Percentiles rank a stretch among this genome's conserved stretches.
phyloP scores from a whole-genome alignment of 305 asterid species.

The Lippia alba region DNA sequence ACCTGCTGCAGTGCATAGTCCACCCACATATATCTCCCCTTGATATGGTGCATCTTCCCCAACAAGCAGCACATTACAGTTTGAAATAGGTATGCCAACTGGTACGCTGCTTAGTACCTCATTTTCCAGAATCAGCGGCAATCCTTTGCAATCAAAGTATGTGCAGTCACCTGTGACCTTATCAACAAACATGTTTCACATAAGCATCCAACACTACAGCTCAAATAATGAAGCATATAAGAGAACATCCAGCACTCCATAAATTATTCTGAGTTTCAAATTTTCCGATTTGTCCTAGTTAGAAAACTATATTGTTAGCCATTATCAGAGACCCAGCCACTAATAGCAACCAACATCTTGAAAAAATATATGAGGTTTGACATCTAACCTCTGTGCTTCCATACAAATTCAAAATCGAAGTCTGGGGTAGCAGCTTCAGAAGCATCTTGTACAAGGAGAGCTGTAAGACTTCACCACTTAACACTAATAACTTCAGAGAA shows the following conservation, averaged over 20 bases:
- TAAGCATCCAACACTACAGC: conserved; percentile 15
- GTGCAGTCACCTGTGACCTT: conserved; percentile 98
- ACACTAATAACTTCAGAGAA: conserved; percentile 69
- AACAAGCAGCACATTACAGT: conserved; percentile 72
- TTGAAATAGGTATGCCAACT: conserved; percentile 72
- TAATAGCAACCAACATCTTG: conserved; percentile 33
- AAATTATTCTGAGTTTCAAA: conserved; percentile 1
- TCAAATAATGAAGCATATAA: conserved; percentile 22
- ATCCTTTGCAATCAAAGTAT: conserved; percentile 84
- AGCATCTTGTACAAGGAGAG: conserved; percentile 68
- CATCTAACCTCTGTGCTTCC: conserved; percentile 96
- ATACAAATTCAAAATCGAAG: conserved; percentile 78
- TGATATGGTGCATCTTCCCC: conserved; percentile 70
- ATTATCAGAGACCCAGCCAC: conserved; percentile 22
- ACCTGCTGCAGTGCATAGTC: conserved; percentile 83
- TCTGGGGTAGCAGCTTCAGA: conserved; percentile 70
- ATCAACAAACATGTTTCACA: conserved; percentile 31
- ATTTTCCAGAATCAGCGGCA: conserved; percentile 62
- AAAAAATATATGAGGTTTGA: conserved; percentile 27
- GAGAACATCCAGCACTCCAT: conserved; percentile 14
- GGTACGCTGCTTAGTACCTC: conserved; percentile 72
- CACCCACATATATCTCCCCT: conserved; percentile 85
- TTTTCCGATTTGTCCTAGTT: conserved; percentile 8
- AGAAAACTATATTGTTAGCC: conserved; percentile 12
- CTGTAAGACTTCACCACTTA: conserved; percentile 86